phyloP scores from a whole-genome alignment of 2,329 filamentous ascomycete genomes.

The Pseudocercospora fuligena region DNA sequence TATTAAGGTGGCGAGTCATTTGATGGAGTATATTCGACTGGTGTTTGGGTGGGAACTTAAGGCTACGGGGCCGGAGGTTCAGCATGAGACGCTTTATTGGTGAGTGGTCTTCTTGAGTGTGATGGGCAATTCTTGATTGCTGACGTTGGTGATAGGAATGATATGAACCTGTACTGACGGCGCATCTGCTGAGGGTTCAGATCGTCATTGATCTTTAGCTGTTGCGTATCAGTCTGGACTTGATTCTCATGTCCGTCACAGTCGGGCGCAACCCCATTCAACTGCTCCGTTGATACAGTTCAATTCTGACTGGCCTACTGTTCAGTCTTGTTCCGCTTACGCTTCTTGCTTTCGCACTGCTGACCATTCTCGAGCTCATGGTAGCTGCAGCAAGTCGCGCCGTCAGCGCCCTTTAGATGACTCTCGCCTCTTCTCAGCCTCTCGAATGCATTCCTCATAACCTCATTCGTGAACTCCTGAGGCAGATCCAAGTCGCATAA shows the following conservation, averaged over 20 bases:
- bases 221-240: no score
- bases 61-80: not conserved
- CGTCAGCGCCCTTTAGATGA: not conserved
- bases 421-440: not conserved
- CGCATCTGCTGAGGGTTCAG: not conserved
- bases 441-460: not conserved
- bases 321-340: not conserved
- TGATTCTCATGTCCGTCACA: no score
- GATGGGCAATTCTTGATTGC: not conserved
- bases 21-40: slow-evolving; percentile 1
- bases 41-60: slow-evolving; percentile 2
- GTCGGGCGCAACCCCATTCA: no score
- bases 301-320: not conserved
- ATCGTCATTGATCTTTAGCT: no score
- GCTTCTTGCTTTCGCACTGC: not conserved
- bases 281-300: no score
- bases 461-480: not conserved
- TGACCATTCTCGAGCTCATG: not conserved
- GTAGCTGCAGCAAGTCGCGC: not conserved
- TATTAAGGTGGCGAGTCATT: slow-evolving; percentile 61
- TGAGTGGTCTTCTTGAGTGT: not conserved
- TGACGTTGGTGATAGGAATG: not conserved
- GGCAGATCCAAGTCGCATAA: not conserved
- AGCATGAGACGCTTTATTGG: not conserved
- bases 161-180: not conserved